Conservation (phyloP, 768 basidiomycete species). For the Xanthoconium stramineum region DNA sequence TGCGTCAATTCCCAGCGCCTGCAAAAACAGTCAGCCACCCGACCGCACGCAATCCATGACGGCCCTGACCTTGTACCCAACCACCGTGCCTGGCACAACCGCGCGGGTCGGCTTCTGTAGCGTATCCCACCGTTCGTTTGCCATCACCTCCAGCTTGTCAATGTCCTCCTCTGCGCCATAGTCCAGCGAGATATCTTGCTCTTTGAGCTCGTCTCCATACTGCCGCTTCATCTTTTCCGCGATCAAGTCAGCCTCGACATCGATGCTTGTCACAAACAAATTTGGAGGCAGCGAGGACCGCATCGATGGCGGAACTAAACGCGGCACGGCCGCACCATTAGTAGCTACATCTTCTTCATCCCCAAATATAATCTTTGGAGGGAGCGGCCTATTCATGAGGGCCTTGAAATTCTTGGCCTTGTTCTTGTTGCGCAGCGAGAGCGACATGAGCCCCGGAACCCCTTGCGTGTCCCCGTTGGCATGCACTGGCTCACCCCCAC, state of each 20-base stretch:
- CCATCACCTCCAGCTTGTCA: conserved; percentile 10
- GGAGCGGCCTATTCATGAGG: conserved; percentile 41
- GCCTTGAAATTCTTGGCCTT: conserved; percentile 67
- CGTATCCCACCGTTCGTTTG: conserved; percentile 16
- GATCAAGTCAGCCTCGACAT: conserved; percentile 52
- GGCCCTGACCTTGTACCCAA: conserved; percentile 50
- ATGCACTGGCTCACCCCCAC: conserved; percentile 4
- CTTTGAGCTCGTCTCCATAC: background rate
- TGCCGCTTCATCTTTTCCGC: conserved; percentile 35
- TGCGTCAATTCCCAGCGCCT: conserved; percentile 62
- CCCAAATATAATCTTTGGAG: conserved; percentile 54
- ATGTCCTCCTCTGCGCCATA: conserved; percentile 9
- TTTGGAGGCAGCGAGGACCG: conserved; percentile 54
- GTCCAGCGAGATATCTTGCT: background rate
- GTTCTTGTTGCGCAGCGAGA: conserved; percentile 68
- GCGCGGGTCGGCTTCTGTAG: conserved; percentile 21
- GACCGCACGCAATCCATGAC: background rate
- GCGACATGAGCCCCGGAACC: conserved; percentile 32
- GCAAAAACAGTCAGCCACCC: background rate
- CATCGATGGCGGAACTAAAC: conserved; percentile 63
- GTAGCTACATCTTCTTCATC: conserved; percentile 12
- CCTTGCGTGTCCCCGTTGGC: background rate
- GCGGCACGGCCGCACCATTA: conserved; percentile 14
- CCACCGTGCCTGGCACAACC: conserved; percentile 28
- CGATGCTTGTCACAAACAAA: conserved; percentile 68